phyloP scores from a whole-genome alignment of 1,139 yeast species.

The Zygosaccharomyces sapae region DNA sequence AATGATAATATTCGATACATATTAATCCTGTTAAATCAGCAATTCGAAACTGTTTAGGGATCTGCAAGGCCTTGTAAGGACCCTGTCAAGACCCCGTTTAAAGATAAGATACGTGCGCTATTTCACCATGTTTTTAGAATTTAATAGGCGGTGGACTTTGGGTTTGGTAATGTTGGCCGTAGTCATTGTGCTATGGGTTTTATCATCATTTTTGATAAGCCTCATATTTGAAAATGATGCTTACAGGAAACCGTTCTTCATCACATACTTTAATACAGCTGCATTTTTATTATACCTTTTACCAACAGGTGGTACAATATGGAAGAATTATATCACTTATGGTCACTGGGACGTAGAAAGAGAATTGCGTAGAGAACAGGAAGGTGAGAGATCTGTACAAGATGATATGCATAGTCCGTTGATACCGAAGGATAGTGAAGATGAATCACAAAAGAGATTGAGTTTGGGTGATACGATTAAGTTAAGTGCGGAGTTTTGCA shows the following conservation, averaged over 20 bases:
- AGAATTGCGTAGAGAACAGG: slow-evolving; percentile 30
- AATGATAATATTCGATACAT: not conserved
- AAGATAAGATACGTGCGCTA: not conserved
- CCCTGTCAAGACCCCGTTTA: too few relatives aligned
- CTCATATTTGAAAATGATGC: slow-evolving; percentile 62
- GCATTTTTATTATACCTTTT: slow-evolving; percentile 73
- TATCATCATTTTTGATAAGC: slow-evolving; percentile 76
- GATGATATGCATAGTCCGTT: slow-evolving; percentile 27
- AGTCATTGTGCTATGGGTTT: slow-evolving; percentile 84
- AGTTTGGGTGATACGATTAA: slow-evolving; percentile 47
- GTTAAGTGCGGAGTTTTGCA: slow-evolving; percentile 74
- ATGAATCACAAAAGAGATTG: slow-evolving; percentile 20
- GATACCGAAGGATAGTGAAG: slow-evolving; percentile 19
- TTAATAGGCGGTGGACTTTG: slow-evolving; percentile 51
- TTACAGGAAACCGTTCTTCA: slow-evolving; percentile 87
- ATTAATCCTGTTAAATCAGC: not conserved
- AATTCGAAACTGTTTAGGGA: not conserved
- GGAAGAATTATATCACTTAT: slow-evolving; percentile 29
- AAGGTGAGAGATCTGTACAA: slow-evolving; percentile 25
- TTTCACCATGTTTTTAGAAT: slow-evolving; percentile 12
- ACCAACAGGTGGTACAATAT: slow-evolving; percentile 48
- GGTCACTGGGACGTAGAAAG: slow-evolving; percentile 34
- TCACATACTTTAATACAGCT: slow-evolving; percentile 86
- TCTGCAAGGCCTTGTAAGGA: not conserved
- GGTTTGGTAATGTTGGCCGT: slow-evolving; percentile 69